Conservation (phyloP, 202 grass and related monocot species). For the Elaeis oleifera region DNA sequence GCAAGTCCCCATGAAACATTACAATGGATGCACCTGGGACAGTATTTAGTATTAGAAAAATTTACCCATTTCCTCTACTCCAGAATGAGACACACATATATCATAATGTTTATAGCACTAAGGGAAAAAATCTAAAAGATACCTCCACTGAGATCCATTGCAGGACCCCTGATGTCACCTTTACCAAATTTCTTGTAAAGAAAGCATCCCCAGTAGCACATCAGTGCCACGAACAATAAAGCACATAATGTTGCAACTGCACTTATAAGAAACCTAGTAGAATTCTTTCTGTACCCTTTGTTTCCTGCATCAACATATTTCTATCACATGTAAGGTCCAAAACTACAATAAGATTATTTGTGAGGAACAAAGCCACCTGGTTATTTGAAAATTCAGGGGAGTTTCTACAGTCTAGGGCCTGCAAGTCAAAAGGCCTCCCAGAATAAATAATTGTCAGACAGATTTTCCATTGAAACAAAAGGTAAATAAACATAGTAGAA, state of each 20-base stretch:
- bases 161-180: slow-evolving; percentile 68
- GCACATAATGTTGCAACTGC: slow-evolving; percentile 92
- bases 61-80: too few species aligned
- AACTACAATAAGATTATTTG: too few species aligned
- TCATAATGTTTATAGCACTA: neutral
- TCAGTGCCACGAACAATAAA: slow-evolving; percentile 85
- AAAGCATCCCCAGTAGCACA: slow-evolving; percentile 99
- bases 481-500: too few species aligned
- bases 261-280: slow-evolving; percentile 93
- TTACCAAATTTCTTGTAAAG: slow-evolving; percentile 97
- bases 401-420: too few species aligned
- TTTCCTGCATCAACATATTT: slow-evolving; percentile 44
- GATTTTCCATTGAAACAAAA: too few species aligned
- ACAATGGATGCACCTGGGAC: slow-evolving; percentile 76
- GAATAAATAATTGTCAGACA: too few species aligned
- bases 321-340: neutral
- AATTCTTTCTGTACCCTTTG: slow-evolving; percentile 43
- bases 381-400: too few species aligned
- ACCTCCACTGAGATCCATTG: slow-evolving; percentile 91
- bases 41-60: neutral
- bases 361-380: too few species aligned
- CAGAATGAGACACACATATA: slow-evolving; percentile 18
- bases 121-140: slow-evolving; percentile 11
- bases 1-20: slow-evolving; percentile 96
- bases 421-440: too few species aligned